Percentiles rank a stretch among this genome's conserved stretches.
phyloP scores from a whole-genome alignment of 495 filamentous ascomycete species.

The Neurospora discreta region DNA sequence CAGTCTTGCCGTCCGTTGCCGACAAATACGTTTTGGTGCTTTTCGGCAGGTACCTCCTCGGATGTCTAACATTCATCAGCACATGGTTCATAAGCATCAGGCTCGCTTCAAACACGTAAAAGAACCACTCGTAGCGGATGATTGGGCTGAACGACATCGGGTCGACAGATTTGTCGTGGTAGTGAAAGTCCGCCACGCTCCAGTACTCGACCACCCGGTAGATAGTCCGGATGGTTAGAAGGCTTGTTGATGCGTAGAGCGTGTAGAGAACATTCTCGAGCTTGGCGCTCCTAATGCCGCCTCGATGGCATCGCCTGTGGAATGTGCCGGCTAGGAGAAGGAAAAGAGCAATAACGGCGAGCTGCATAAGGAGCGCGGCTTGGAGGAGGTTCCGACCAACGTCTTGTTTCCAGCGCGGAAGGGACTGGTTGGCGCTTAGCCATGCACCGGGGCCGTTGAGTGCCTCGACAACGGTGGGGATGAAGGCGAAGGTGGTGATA shows the following conservation, averaged over 20 bases:
- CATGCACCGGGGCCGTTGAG: conserved; percentile 61
- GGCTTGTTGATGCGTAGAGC: conserved; percentile 48
- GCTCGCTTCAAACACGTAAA: conserved; percentile 57
- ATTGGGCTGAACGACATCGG: conserved; percentile 34
- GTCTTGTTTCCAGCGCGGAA: conserved; percentile 33
- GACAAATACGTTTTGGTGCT: conserved; percentile 55
- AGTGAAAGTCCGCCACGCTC: conserved; percentile 24
- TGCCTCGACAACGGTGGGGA: conserved; percentile 51
- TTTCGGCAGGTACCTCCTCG: conserved; percentile 47
- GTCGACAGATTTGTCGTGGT: conserved; percentile 18
- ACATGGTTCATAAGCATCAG: conserved; percentile 54
- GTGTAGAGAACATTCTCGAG: conserved; percentile 47
- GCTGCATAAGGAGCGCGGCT: conserved; percentile 54
- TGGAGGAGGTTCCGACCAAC: conserved; percentile 52
- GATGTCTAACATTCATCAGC: conserved; percentile 53
- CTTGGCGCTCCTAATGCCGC: conserved; percentile 41
- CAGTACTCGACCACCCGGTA: conserved; percentile 59
- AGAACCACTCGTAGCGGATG: conserved; percentile 58
- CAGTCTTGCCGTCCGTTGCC: conserved; percentile 47
- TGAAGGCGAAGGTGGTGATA: conserved; percentile 58
- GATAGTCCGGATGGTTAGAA: conserved; percentile 53
- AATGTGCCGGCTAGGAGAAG: conserved; percentile 46
- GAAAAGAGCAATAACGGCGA: conserved; percentile 52
- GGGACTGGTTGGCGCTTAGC: conserved; percentile 42
- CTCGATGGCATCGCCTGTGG: conserved; percentile 45